phyloP scores from a whole-genome alignment of 148 eudicot genomes.

The Camellia sinensis region DNA sequence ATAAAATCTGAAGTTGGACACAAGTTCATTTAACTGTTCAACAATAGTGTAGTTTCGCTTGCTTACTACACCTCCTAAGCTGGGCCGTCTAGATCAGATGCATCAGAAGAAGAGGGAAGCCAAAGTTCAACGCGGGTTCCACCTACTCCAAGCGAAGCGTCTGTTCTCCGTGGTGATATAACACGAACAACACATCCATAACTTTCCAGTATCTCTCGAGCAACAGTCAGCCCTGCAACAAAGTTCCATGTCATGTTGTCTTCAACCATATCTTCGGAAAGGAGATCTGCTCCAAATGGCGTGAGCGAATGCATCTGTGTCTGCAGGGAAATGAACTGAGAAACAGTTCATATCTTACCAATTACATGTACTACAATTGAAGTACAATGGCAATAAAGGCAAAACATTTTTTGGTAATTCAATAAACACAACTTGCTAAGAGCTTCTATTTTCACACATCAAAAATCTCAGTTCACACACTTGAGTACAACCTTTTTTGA shows the following conservation, averaged over 20 bases:
- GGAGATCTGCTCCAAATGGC: conserved; percentile 78
- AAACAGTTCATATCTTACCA: conserved; percentile 4
- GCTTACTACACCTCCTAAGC: conserved; percentile 23
- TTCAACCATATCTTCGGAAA: conserved; percentile 59
- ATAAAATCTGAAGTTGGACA: neutral
- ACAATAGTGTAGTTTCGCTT: neutral
- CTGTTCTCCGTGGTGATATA: conserved; percentile 68
- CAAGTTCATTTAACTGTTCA: neutral
- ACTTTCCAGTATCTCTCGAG: conserved; percentile 88
- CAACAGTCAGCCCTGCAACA: conserved; percentile 83
- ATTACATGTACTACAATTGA: neutral
- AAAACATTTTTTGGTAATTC: neutral
- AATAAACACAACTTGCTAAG: neutral
- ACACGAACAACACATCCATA: conserved; percentile 91
- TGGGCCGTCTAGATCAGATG: conserved; percentile 24
- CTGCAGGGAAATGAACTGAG: conserved; percentile 33
- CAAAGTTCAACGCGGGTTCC: conserved; percentile 91
- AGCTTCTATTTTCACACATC: no score
- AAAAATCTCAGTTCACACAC: no score
- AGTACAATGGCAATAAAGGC: neutral
- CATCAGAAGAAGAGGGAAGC: conserved; percentile 60
- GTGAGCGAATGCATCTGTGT: conserved; percentile 92
- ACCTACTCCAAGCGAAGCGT: conserved; percentile 63
- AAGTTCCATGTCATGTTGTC: conserved; percentile 99
- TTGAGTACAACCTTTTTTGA: no score